These are phyloP conservation scores for Suillus sp. DNA, from an alignment of 768 basidiomycete species.

Conservation along the genomic window DNA sequence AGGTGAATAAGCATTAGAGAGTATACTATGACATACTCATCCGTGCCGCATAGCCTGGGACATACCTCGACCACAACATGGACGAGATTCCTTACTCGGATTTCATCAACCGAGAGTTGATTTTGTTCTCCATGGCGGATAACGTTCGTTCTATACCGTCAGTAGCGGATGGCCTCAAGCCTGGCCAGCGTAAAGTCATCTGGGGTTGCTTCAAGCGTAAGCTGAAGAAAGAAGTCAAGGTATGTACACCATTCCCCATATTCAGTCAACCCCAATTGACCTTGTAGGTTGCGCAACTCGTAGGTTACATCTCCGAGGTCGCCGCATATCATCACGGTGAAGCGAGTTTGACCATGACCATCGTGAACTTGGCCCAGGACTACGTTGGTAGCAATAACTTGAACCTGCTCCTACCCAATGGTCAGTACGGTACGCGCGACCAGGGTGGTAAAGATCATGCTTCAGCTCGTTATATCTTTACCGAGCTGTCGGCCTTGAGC, in stretches of 20 bases:
- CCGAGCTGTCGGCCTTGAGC: constrained; percentile 72
- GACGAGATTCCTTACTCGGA: constrained; percentile 87
- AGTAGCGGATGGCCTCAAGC: constrained; percentile 91
- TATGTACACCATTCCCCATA: constrained; percentile 26
- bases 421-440: constrained; percentile 95
- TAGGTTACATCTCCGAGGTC: constrained; percentile 93
- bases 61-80: constrained; percentile 86
- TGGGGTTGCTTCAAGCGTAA: constrained; percentile 97
- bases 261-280: not conserved
- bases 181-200: constrained; percentile 95
- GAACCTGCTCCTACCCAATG: constrained; percentile 83
- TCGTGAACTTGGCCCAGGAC: constrained; percentile 91
- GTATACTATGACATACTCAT: not conserved
- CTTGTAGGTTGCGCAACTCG: constrained; percentile 84
- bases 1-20: constrained; percentile 45
- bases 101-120: constrained; percentile 97
- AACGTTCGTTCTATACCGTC: constrained; percentile 98
- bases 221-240: constrained; percentile 89
- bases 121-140: constrained; percentile 99
- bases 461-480: constrained; percentile 95
- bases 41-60: constrained; percentile 68
- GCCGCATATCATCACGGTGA: constrained; percentile 98
- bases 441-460: constrained; percentile 96
- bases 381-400: constrained; percentile 96
- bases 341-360: constrained; percentile 81